phyloP scores from a whole-genome alignment of 306 rosid genomes.

The Sesbania bispinosa region DNA sequence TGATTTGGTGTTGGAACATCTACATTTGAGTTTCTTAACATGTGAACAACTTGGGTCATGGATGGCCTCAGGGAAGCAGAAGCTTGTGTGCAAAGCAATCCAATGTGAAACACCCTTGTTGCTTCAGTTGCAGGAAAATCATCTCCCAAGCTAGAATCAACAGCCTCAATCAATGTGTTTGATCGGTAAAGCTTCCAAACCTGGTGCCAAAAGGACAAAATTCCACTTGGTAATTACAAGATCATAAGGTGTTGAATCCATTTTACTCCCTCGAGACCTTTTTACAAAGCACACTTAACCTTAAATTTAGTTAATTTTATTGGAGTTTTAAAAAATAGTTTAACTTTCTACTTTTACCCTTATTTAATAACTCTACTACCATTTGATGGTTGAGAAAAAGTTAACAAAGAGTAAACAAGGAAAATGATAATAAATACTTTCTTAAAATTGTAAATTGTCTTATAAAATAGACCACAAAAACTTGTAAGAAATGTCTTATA shows the following conservation, averaged over 20 bases:
- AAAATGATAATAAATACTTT: too few relatives aligned
- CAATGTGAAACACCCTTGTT: constrained; percentile 58
- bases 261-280: too few relatives aligned
- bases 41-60: constrained; percentile 50
- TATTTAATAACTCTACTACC: too few relatives aligned
- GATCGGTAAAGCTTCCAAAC: constrained; percentile 62
- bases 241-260: background rate
- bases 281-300: too few relatives aligned
- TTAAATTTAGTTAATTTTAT: too few relatives aligned
- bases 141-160: constrained; percentile 53
- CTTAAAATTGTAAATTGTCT: too few relatives aligned
- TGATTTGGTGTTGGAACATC: constrained; percentile 54
- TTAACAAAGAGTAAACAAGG: too few relatives aligned
- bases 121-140: constrained; percentile 49
- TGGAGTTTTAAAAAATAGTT: too few relatives aligned
- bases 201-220: constrained; percentile 35
- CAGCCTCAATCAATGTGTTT: constrained; percentile 42
- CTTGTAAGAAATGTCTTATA: too few relatives aligned
- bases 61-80: constrained; percentile 66
- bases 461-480: too few relatives aligned
- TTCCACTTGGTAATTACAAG: constrained; percentile 1
- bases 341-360: too few relatives aligned
- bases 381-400: too few relatives aligned
- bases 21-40: constrained; percentile 46
- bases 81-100: constrained; percentile 81